Evolutionary conservation across 2,329 filamentous ascomycete genomes (phyloP), one percentile per base, ranked within the genome.

Genomic region (Neonectria coccinea): DNA sequence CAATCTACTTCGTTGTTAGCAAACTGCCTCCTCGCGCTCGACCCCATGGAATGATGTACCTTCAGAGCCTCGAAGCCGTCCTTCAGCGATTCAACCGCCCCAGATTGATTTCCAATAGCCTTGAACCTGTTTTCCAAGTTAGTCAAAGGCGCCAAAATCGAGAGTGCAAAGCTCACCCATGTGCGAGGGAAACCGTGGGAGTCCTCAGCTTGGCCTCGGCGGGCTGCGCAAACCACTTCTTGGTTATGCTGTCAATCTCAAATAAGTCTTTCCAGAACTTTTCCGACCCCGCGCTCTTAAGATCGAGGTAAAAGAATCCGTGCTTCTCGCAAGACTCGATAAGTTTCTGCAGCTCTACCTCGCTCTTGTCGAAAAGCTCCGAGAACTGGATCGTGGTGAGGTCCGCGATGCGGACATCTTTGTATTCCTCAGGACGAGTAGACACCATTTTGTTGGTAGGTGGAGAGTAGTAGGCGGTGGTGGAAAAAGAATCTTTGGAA

Each of bases 51-150:
- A 9, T n/a, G 14, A 41, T 9, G 14, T 41, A 41, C 39, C 14
- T 41, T 41, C 39, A 41, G 39, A 41, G 39, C 39, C 39, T 41
- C 39, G 39, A 41, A 41, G 39, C 39, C 39, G 39, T 41, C 39
- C 39, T 41, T 41, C 14, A 41, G 39, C 39, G 39, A 41, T 12
- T 41, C 39, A 41, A 41, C 39, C 18, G 39, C 39, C 39, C 39
- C 39, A 41, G 39, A 41, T 18, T 41, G 39, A n/a, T 41, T 41
- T 16, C 39, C 39, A 41, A 41, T 18, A 41, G 39, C 39, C 39
- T 41, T 41, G n/a, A 41, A 41, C 2, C 39, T 41, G 39, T 41
- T n/a, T 41, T 41, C 39, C 39, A 41, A 41, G 39, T 41, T 41
- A 41, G 39, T 18, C 39, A 41, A 41, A 41, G 39, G 39, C 39